These are phyloP conservation scores for Xerocomus spinulosus DNA, from an alignment of 768 basidiomycete genomes.

Conservation along the genomic window DNA sequence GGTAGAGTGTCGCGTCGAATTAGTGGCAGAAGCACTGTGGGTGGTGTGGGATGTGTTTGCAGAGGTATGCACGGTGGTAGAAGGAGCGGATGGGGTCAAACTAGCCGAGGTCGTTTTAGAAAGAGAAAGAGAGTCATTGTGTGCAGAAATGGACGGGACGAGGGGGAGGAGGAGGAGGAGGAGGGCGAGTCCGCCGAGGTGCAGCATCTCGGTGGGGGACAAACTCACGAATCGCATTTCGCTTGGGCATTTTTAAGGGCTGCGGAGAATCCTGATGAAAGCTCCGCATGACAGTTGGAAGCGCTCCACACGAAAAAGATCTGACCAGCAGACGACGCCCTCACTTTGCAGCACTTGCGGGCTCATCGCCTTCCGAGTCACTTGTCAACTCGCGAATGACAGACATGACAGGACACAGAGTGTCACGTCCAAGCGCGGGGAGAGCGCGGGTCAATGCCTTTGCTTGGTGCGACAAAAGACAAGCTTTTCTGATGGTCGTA, in stretches of 20 bases:
- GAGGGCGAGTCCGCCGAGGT: not conserved
- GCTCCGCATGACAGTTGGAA: not conserved
- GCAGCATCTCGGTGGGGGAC: slow-evolving; percentile 13
- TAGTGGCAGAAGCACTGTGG: slow-evolving; percentile 8
- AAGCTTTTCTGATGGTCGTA: no score
- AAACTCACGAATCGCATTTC: no score
- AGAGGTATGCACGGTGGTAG: not conserved
- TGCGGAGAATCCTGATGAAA: not conserved
- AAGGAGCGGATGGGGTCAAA: slow-evolving; percentile 5
- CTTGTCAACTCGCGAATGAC: no score
- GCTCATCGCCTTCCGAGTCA: no score
- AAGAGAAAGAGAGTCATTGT: not conserved
- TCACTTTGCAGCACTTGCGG: no score
- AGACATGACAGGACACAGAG: no score
- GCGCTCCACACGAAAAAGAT: not conserved
- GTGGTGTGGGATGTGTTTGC: not conserved
- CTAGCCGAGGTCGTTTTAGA: not conserved
- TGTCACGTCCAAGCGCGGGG: no score
- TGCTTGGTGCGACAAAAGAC: no score
- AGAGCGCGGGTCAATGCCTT: no score
- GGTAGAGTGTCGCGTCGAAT: slow-evolving; percentile 10
- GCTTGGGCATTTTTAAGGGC: not conserved
- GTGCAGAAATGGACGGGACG: not conserved
- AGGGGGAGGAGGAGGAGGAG: not conserved
- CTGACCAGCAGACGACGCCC: no score